Evolutionary conservation across 2,329 filamentous ascomycete species (phyloP).

Genomic region (Talaromyces sp.): DNA sequence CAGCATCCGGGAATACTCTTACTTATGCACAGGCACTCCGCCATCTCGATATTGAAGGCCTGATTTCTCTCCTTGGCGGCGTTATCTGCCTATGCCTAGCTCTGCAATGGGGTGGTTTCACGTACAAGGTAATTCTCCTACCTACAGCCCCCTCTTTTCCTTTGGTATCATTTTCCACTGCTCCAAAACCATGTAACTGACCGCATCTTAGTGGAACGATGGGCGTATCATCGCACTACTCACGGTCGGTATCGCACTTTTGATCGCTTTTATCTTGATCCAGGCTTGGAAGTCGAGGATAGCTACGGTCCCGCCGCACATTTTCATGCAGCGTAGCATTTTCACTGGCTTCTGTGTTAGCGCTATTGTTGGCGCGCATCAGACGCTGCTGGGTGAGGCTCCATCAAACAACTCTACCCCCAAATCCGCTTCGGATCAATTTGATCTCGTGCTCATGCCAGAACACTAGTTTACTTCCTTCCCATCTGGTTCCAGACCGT

Average conservation of each 20-base stretch:
- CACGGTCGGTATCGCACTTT: slow-evolving; percentile 49
- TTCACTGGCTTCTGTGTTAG: background rate
- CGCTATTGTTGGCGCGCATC: background rate
- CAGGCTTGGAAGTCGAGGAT: slow-evolving; percentile 31
- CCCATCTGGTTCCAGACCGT: slow-evolving; percentile 26
- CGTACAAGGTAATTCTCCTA: background rate
- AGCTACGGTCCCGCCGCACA: slow-evolving; percentile 45
- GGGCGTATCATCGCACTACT: slow-evolving; percentile 49
- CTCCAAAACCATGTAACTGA: too few relatives aligned
- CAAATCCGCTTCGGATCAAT: background rate
- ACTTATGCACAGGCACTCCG: too few relatives aligned
- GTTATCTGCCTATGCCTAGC: slow-evolving; percentile 49
- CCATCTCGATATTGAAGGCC: background rate
- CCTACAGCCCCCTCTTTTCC: too few relatives aligned
- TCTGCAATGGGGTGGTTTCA: slow-evolving; percentile 42
- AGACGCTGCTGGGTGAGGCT: background rate
- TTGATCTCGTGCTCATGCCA: background rate
- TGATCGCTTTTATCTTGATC: slow-evolving; percentile 39
- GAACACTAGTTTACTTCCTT: slow-evolving; percentile 29
- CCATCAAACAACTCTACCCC: background rate
- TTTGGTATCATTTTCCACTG: slow-evolving; percentile 4
- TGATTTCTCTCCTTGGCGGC: slow-evolving; percentile 39
- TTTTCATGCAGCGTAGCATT: slow-evolving; percentile 46
- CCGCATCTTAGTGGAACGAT: slow-evolving; percentile 39
- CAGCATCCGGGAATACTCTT: too few relatives aligned